Conservation (phyloP, 179 eudicot genomes). For the Silene coronaria region DNA sequence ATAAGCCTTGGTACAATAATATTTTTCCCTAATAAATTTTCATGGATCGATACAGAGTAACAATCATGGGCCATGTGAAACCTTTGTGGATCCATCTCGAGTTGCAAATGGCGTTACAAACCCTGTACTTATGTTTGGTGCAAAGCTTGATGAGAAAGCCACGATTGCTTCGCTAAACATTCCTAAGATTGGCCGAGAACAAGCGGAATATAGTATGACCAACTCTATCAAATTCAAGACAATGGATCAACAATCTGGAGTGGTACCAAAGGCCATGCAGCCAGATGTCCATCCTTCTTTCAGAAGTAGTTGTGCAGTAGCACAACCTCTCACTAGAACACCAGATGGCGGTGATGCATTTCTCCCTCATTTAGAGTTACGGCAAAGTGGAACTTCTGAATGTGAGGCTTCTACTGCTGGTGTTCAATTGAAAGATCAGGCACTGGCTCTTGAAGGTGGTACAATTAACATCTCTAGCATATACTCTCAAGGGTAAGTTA, state of each 20-base stretch:
- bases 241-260: conserved; percentile 34
- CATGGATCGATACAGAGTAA: conserved; percentile 36
- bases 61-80: conserved; percentile 38
- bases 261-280: conserved; percentile 37
- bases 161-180: conserved; percentile 29
- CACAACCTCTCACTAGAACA: conserved; percentile 33
- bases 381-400: conserved; percentile 40
- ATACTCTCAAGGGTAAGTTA: conserved; percentile 78
- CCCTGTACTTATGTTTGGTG: conserved; percentile 40
- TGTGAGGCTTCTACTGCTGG: conserved; percentile 32
- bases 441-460: conserved; percentile 66
- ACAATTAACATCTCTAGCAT: conserved; percentile 73
- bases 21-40: neutral
- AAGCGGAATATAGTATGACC: conserved; percentile 37
- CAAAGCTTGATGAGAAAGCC: conserved; percentile 48
- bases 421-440: conserved; percentile 52
- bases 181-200: conserved; percentile 33
- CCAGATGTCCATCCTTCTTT: conserved; percentile 38
- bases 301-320: conserved; percentile 28
- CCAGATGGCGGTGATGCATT: conserved; percentile 35
- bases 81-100: conserved; percentile 43
- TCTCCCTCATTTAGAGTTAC: conserved; percentile 42
- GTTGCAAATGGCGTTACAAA: conserved; percentile 33
- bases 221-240: conserved; percentile 37
- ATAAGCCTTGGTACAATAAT: neutral